A percentile compares a stretch with the other conserved stretches of the same genome.
Evolutionary conservation across 176 grass and related monocot species (phyloP).

Genomic region (Musa troglodytarum): DNA sequence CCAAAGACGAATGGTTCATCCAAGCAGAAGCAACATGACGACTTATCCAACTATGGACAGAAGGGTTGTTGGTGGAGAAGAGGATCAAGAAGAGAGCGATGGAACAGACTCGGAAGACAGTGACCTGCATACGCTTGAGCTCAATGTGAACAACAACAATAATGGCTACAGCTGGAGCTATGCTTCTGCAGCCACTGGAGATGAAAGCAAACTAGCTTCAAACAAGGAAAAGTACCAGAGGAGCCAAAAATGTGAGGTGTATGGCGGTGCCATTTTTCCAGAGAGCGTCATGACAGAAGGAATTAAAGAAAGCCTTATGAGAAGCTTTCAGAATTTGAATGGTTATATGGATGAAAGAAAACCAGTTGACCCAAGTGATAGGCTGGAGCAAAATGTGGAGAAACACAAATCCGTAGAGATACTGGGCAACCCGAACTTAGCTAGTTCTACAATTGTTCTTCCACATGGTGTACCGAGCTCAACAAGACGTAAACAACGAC

Average conservation of each 20-base stretch:
- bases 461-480: not conserved
- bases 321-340: not conserved
- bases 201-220: not conserved
- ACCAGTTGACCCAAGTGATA: not conserved
- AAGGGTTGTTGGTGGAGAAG: constrained; percentile 6
- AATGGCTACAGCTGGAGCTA: constrained; percentile 44
- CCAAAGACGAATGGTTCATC: constrained; percentile 16
- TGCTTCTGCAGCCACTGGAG: constrained; percentile 18
- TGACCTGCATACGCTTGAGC: constrained; percentile 73
- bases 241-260: not conserved
- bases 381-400: not conserved
- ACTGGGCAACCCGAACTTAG: not conserved
- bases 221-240: not conserved
- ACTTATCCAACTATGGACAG: constrained; percentile 6
- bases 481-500: not conserved
- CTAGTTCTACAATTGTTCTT: constrained; percentile 3
- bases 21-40: not conserved
- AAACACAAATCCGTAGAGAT: not conserved
- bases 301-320: not conserved
- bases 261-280: not conserved
- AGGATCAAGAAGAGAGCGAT: constrained; percentile 13
- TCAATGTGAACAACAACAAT: constrained; percentile 55
- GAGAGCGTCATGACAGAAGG: not conserved
- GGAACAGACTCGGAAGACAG: constrained; percentile 36
- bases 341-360: not conserved